Percentiles rank a stretch among this genome's conserved stretches.
phyloP scores from a whole-genome alignment of 2,329 filamentous ascomycete species.

The Fusarium cyanostomum region DNA sequence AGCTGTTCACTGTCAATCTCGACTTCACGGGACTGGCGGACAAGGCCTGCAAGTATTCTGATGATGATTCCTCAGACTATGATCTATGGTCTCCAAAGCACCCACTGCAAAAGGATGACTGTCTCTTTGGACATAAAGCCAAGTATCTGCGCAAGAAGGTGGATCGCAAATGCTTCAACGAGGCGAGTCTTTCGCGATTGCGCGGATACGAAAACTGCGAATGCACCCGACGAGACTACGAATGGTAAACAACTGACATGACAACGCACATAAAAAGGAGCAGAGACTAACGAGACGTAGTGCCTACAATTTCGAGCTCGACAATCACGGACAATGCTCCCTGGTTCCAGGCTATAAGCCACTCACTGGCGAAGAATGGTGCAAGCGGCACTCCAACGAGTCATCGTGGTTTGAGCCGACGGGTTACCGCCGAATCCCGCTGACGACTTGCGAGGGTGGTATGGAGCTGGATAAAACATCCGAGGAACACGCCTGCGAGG shows the following conservation, averaged over 20 bases:
- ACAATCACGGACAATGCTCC: constrained; percentile 77
- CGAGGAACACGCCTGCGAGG: constrained; percentile 68
- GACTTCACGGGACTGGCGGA: constrained; percentile 88
- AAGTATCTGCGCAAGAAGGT: constrained; percentile 90
- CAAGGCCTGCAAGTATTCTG: constrained; percentile 74
- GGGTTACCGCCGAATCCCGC: constrained; percentile 87
- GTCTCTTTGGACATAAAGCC: constrained; percentile 90
- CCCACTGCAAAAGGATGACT: constrained; percentile 79
- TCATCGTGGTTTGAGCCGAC: constrained; percentile 85
- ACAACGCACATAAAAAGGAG: background rate
- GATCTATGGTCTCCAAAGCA: constrained; percentile 88
- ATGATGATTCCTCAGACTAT: constrained; percentile 74
- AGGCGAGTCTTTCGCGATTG: constrained; percentile 73
- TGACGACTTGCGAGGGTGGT: constrained; percentile 86
- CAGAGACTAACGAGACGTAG: constrained; percentile 55
- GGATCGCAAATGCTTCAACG: constrained; percentile 84
- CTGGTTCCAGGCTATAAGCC: constrained; percentile 79
- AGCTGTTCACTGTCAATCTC: constrained; percentile 79
- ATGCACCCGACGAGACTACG: constrained; percentile 86
- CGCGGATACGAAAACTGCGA: constrained; percentile 81
- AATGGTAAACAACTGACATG: constrained; percentile 73
- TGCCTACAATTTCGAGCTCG: constrained; percentile 92
- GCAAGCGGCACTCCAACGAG: constrained; percentile 70
- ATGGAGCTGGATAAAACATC: constrained; percentile 75
- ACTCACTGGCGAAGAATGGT: constrained; percentile 60